These are phyloP conservation scores for Penicillium capsulatum DNA, from an alignment of 2,329 filamentous ascomycete genomes.

Conservation along the genomic window DNA sequence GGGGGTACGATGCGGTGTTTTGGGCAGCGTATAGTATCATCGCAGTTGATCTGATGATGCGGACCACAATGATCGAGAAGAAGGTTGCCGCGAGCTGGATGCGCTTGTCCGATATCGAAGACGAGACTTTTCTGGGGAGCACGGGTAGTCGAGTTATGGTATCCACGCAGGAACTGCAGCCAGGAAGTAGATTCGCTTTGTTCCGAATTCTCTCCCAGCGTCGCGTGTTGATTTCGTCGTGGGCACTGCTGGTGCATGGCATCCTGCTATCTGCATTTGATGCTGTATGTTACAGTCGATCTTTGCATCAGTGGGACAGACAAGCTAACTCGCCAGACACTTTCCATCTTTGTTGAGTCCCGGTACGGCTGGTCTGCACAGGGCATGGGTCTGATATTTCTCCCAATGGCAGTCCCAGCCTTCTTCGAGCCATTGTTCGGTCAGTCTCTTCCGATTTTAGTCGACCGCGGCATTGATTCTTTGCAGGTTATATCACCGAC, in stretches of 20 bases:
- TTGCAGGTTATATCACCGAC: conserved; percentile 50
- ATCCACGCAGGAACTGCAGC: not conserved
- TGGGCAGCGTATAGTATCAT: conserved; percentile 53
- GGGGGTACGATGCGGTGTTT: conserved; percentile 58
- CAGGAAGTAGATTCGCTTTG: conserved; percentile 20
- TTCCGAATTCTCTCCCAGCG: conserved; percentile 33
- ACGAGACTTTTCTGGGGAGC: not conserved
- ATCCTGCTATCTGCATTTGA: conserved; percentile 53
- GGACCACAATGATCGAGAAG: conserved; percentile 60
- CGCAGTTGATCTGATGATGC: conserved; percentile 56
- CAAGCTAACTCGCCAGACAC: conserved; percentile 17
- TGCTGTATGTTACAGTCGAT: conserved; percentile 27
- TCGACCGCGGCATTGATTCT: conserved; percentile 15
- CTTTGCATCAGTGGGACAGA: no score
- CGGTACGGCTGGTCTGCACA: conserved; percentile 55
- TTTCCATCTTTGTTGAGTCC: conserved; percentile 54
- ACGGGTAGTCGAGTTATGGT: no score
- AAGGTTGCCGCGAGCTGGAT: conserved; percentile 46
- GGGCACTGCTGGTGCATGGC: conserved; percentile 50
- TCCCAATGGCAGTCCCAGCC: conserved; percentile 57
- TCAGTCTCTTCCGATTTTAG: conserved; percentile 3
- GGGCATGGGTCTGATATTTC: conserved; percentile 56
- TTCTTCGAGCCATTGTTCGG: conserved; percentile 57
- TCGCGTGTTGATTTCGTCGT: conserved; percentile 55
- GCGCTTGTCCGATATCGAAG: not conserved